A percentile compares a stretch with the other conserved stretches of the same genome.
phyloP scores from a whole-genome alignment of 192 early-diverging fungal species.

The Backusella parvicylindrica region DNA sequence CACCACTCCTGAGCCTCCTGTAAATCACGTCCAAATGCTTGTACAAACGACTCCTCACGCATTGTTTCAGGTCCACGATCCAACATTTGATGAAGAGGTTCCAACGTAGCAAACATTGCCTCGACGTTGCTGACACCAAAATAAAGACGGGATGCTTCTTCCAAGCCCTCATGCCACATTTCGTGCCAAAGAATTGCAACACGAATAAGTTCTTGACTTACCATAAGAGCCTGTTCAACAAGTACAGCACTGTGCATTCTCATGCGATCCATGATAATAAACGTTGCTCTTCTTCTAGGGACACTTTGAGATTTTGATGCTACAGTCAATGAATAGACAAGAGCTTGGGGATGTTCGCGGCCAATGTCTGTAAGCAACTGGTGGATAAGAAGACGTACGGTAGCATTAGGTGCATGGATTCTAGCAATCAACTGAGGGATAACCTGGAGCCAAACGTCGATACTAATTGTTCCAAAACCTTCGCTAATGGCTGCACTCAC shows the following conservation, averaged over 20 bases:
- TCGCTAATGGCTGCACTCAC: slow-evolving; percentile 80
- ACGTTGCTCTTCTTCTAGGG: slow-evolving; percentile 71
- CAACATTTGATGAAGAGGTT: slow-evolving; percentile 83
- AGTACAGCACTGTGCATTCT: slow-evolving; percentile 74
- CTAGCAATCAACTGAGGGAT: slow-evolving; percentile 97
- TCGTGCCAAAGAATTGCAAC: slow-evolving; percentile 95
- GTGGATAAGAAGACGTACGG: slow-evolving; percentile 82
- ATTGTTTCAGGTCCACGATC: slow-evolving; percentile 87
- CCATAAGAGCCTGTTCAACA: slow-evolving; percentile 91
- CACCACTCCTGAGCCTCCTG: slow-evolving; percentile 85
- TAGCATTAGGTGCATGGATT: slow-evolving; percentile 75
- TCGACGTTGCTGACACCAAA: slow-evolving; percentile 76
- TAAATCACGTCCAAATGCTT: slow-evolving; percentile 83
- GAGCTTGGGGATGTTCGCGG: slow-evolving; percentile 92
- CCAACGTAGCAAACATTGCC: slow-evolving; percentile 85
- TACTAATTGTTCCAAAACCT: slow-evolving; percentile 79
- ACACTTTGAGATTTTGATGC: slow-evolving; percentile 88
- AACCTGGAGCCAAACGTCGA: slow-evolving; percentile 96
- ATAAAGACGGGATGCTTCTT: slow-evolving; percentile 80
- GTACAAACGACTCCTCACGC: slow-evolving; percentile 87
- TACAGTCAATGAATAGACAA: slow-evolving; percentile 96
- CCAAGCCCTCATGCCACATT: slow-evolving; percentile 95
- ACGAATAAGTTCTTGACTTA: slow-evolving; percentile 96
- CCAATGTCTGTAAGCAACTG: slow-evolving; percentile 88
- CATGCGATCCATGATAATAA: slow-evolving; percentile 91